Base-by-base conservation (phyloP, 352 stramenopile species). In the Pythium utonaiense region DNA sequence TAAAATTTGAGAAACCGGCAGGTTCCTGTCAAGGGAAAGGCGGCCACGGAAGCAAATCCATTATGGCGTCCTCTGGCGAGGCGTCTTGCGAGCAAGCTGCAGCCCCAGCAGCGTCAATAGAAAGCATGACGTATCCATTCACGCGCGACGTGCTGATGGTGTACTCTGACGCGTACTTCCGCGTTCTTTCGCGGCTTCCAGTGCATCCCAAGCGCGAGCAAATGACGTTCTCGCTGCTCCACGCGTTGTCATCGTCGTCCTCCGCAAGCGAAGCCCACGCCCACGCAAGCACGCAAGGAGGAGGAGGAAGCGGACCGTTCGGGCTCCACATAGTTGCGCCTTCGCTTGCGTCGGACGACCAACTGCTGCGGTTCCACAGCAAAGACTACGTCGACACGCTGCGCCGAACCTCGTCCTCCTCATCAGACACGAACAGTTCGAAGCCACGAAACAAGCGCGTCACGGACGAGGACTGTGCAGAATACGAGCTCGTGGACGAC, bases 401-500 rank as follows among this genome's bases (percentile, higher is more conserved):
- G 10, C 36, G 53, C 5, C 52, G 57, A 9, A 60, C 63, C 3
- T 28, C 36, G 14, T n/a, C n/a, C n/a, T n/a, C n/a, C n/a, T 2
- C 8, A 50, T 25, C 8, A 31, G 50, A 42, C 17, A n/a, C n/a
- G n/a, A n/a, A n/a, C n/a, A n/a, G n/a, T n/a, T n/a, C n/a, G n/a
- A n/a, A n/a, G n/a, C n/a, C n/a, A n/a, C n/a, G n/a, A n/a, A n/a
- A n/a, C n/a, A n/a, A n/a, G n/a, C n/a, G 47, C 5, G 42, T 61
- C n/a, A 56, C 50, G 12, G 45, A 57, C 36, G 40, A 57, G 17
- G 67, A 64, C 7, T 52, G 56, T 14, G 47, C 74, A 30, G 59
- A 67, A 17, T 81, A 73, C 40, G 75, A 77, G 6, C 69, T 94
- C n/a, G 73, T 88, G 25, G 82, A 94, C 49, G 84, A 92, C 53